Conservation (phyloP, 306 rosid species). For the Cicer chorassanicum region DNA sequence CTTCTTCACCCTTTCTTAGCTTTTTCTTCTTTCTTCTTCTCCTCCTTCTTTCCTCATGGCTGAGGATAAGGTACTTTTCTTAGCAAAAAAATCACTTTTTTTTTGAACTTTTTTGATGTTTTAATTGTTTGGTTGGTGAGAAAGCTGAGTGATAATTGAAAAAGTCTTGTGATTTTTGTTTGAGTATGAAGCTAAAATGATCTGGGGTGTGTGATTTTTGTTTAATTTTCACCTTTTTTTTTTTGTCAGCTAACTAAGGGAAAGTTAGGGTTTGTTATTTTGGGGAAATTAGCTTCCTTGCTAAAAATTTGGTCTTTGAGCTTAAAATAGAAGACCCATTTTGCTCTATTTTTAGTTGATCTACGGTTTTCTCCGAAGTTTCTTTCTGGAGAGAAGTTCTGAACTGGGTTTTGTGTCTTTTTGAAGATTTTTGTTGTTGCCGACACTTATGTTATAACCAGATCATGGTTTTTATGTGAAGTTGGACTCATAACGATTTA, state of each 20-base stretch:
- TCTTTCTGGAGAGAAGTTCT: conserved; percentile 24
- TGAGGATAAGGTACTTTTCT: conserved; percentile 77
- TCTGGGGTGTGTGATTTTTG: conserved; percentile 38
- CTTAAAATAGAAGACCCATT: conserved; percentile 28
- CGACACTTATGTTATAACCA: conserved; percentile 14
- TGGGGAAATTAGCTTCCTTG: conserved; percentile 22
- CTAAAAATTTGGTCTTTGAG: conserved; percentile 33
- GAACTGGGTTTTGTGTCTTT: conserved; percentile 33
- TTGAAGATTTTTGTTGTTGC: conserved; percentile 44
- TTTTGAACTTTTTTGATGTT: neutral
- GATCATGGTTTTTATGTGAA: conserved; percentile 36
- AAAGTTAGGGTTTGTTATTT: conserved; percentile 44
- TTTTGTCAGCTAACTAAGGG: conserved; percentile 7
- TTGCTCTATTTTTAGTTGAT: conserved; percentile 44
- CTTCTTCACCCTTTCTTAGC: conserved; percentile 44
- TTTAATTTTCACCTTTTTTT: neutral
- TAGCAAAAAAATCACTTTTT: neutral
- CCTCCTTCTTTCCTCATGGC: conserved; percentile 62
- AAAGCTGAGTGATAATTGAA: conserved; percentile 27
- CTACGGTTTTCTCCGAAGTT: conserved; percentile 40
- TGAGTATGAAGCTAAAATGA: conserved; percentile 23
- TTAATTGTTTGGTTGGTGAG: conserved; percentile 42
- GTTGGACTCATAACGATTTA: neutral
- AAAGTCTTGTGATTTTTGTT: conserved; percentile 2
- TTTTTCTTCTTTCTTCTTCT: conserved; percentile 39